Conservation (phyloP, 192 early-diverging fungal species). For the Dissophora ornata region DNA sequence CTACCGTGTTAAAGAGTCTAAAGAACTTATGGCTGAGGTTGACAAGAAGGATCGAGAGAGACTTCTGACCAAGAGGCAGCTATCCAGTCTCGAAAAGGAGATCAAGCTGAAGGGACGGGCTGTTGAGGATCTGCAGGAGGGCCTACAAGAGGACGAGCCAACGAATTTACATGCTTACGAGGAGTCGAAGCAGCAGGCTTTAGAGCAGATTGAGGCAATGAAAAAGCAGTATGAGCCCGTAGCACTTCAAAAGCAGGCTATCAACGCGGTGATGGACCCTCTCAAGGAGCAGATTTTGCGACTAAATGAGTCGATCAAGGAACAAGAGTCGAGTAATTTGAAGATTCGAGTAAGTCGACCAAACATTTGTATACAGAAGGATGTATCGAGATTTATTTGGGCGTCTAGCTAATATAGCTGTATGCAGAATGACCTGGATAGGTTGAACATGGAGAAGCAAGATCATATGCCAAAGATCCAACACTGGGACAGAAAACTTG, state of each 20-base stretch:
- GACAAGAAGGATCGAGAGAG: slow-evolving; percentile 4
- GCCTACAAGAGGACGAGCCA: slow-evolving; percentile 67
- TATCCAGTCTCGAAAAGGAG: slow-evolving; percentile 14
- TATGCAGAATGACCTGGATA: slow-evolving; percentile 27
- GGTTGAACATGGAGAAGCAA: slow-evolving; percentile 8
- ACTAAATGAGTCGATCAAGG: slow-evolving; percentile 45
- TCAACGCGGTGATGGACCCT: slow-evolving; percentile 44
- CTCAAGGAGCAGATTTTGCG: slow-evolving; percentile 55
- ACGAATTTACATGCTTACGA: slow-evolving; percentile 71
- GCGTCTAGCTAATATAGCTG: not conserved
- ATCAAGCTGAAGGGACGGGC: slow-evolving; percentile 14
- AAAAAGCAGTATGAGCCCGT: slow-evolving; percentile 70
- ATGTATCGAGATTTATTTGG: no score
- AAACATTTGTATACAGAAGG: not conserved
- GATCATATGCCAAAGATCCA: slow-evolving; percentile 13
- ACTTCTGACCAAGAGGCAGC: slow-evolving; percentile 5
- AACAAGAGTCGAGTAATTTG: not conserved
- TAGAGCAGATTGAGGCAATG: slow-evolving; percentile 65
- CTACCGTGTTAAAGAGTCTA: slow-evolving; percentile 20
- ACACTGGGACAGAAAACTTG: slow-evolving; percentile 67
- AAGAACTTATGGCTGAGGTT: slow-evolving; percentile 5
- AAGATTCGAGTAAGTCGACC: slow-evolving; percentile 34
- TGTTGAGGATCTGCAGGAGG: slow-evolving; percentile 13
- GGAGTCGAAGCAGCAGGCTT: slow-evolving; percentile 59
- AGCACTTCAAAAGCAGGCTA: slow-evolving; percentile 49